A percentile compares a stretch with the other conserved stretches of the same genome.
Evolutionary conservation across 495 filamentous ascomycete genomes (phyloP).

Genomic region (Penicillium argentinense): DNA sequence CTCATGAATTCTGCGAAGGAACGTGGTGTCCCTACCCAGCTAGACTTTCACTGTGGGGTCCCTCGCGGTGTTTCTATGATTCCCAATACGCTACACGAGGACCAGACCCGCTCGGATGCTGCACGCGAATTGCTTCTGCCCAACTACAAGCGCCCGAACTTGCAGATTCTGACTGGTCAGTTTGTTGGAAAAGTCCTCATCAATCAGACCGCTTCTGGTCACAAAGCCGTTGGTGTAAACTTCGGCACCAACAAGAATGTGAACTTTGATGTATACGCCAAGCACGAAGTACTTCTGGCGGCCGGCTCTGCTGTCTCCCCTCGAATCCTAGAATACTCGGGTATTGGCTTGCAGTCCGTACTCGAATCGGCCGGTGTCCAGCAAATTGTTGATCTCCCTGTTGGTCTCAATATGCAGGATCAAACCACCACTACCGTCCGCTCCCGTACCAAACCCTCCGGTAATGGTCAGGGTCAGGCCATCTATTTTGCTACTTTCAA

Average conservation of each 20-base stretch:
- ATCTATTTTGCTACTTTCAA: slow-evolving; percentile 29
- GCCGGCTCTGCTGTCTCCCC: slow-evolving; percentile 56
- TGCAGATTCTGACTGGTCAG: slow-evolving; percentile 46
- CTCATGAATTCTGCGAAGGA: slow-evolving; percentile 19
- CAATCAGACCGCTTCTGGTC: slow-evolving; percentile 4
- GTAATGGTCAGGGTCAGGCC: slow-evolving; percentile 25
- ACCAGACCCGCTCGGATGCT: slow-evolving; percentile 36
- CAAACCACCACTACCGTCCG: slow-evolving; percentile 31
- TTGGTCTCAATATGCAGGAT: slow-evolving; percentile 48
- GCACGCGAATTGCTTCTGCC: slow-evolving; percentile 51
- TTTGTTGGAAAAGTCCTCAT: slow-evolving; percentile 44
- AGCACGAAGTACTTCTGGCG: slow-evolving; percentile 54
- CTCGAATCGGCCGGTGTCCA: slow-evolving; percentile 47
- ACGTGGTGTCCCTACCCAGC: slow-evolving; percentile 15
- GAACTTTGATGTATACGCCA: slow-evolving; percentile 32
- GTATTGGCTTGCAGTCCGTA: slow-evolving; percentile 36
- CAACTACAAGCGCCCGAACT: slow-evolving; percentile 39
- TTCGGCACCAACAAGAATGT: slow-evolving; percentile 33
- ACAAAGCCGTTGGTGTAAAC: slow-evolving; percentile 27
- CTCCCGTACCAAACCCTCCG: slow-evolving; percentile 9
- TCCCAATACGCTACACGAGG: slow-evolving; percentile 18
- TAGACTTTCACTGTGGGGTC: slow-evolving; percentile 23
- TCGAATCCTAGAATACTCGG: slow-evolving; percentile 47
- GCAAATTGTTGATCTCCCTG: slow-evolving; percentile 53
- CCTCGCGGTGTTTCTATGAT: slow-evolving; percentile 34